A percentile compares a stretch with the other conserved stretches of the same genome.
Evolutionary conservation across 2,329 filamentous ascomycete genomes (phyloP).

Genomic region (Teratosphaeria pseudoeucalypti): DNA sequence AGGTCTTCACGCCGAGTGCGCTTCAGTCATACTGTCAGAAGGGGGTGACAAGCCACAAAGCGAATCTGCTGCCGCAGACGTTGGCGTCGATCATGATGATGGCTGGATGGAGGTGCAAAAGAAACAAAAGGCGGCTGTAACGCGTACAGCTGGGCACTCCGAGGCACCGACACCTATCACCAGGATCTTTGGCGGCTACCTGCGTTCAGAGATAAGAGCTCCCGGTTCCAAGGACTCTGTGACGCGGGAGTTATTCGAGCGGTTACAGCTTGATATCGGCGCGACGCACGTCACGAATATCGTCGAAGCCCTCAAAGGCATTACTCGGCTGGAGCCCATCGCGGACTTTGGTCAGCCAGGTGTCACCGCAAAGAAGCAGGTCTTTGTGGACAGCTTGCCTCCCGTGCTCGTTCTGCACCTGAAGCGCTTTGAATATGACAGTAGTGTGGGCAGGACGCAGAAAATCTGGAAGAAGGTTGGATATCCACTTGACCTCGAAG

Average conservation of each 20-base stretch:
- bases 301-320: slow-evolving; percentile 72
- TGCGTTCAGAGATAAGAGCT: slow-evolving; percentile 80
- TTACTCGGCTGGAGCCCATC: slow-evolving; percentile 75
- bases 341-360: slow-evolving; percentile 74
- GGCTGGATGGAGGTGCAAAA: slow-evolving; percentile 94
- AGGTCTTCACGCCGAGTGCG: slow-evolving; percentile 86
- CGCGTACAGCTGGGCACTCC: slow-evolving; percentile 63
- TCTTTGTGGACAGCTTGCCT: slow-evolving; percentile 84
- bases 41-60: slow-evolving; percentile 19
- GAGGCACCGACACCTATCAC: slow-evolving; percentile 61
- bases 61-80: slow-evolving; percentile 32
- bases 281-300: slow-evolving; percentile 81
- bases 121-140: slow-evolving; percentile 78
- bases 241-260: slow-evolving; percentile 86
- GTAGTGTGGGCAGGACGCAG: slow-evolving; percentile 65
- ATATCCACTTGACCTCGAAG: slow-evolving; percentile 88
- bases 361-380: slow-evolving; percentile 69
- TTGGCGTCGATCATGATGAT: slow-evolving; percentile 31
- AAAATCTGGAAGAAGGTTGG: slow-evolving; percentile 99
- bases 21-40: slow-evolving; percentile 50
- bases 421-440: slow-evolving; percentile 95
- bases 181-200: slow-evolving; percentile 85
- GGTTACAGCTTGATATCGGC: slow-evolving; percentile 88
- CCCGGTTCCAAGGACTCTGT: slow-evolving; percentile 83
- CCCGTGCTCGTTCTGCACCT: slow-evolving; percentile 88